A percentile compares a stretch with the other conserved stretches of the same genome.
Conservation (phyloP, 257 asterid species). For the Solanum virginianum region DNA sequence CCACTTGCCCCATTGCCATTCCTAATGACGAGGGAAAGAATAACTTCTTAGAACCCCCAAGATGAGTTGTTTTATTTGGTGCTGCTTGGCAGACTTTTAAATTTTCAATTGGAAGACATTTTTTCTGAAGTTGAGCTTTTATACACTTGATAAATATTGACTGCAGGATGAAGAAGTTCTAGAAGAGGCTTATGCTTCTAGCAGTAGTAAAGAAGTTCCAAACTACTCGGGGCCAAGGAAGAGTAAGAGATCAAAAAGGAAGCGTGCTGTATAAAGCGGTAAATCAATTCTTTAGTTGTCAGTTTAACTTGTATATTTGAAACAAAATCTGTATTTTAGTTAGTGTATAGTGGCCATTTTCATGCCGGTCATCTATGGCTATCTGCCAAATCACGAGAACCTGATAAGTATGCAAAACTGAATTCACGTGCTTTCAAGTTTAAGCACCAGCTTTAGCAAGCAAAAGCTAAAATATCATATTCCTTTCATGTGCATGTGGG, state of each 20-base stretch:
- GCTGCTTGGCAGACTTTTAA: neutral
- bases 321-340: conserved; percentile 19
- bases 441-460: neutral
- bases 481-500: neutral
- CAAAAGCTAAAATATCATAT: neutral
- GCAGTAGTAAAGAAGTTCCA: conserved; percentile 46
- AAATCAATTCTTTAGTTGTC: conserved; percentile 25
- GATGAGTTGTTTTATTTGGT: neutral
- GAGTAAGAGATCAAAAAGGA: conserved; percentile 80
- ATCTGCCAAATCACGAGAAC: conserved; percentile 1
- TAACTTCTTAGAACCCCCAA: neutral
- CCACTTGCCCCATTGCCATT: too few species aligned
- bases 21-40: neutral
- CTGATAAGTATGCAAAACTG: neutral
- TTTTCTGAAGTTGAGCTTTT: neutral
- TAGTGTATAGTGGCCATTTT: conserved; percentile 43
- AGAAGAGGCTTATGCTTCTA: conserved; percentile 68
- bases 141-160: conserved; percentile 2
- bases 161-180: conserved; percentile 51
- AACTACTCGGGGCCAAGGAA: conserved; percentile 49
- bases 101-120: neutral
- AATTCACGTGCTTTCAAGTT: conserved; percentile 1
- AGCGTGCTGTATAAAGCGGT: conserved; percentile 67
- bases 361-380: conserved; percentile 24
- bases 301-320: conserved; percentile 32